Base-by-base conservation (phyloP, 441 rosid species). In the Kokia cookei region DNA sequence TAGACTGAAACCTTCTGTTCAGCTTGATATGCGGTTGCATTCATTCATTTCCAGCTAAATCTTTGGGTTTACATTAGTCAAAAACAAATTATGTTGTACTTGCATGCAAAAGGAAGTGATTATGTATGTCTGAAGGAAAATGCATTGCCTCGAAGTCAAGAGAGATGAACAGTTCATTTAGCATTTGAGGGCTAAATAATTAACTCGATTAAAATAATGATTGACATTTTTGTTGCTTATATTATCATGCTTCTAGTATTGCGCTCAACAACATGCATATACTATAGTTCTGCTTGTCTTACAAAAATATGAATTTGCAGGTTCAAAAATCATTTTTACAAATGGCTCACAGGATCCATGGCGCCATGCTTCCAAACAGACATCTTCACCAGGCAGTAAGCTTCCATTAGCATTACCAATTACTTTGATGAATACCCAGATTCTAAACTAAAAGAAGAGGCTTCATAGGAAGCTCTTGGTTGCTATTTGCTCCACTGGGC, bases 291-390 rank as follows among this genome's bases (percentile, higher is more conserved):
- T 15, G 24, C 22, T 53, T 5, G 17, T 75, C 75, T 19, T 43
- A 54, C 29, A 37, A 69, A 47, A 65, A 13, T 40, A 71, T 65
- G 45, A 65, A 76, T 63, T 78, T 85, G 81, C 92, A 93, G 98
- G 90, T 53, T 88, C 99, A 29, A 95, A 86, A 82, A 91, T 93
- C 42, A 73, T 95, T 63, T 95, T 93, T 79, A 85, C 98, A 53
- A 95, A 95, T 70, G 99, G 99, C 65, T 95, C 99, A 66, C 98
- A 95, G 72, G 99, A 95, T 83, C 98, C 99, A 50, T 95, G 97
- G 99, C 99, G 98, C 19, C 99, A 88, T 81, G 99, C 99, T 66
- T 90, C 97, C 24, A 95, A 93, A 70, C 90, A 91, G 82, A 80
- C 72, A 64, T 95, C 99, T 69, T 90, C 99, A n/a, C 84, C 89